Evolutionary conservation across 768 basidiomycete species (phyloP), one percentile per base, ranked within the genome.

Genomic region (Rossbeevera mucosa): DNA sequence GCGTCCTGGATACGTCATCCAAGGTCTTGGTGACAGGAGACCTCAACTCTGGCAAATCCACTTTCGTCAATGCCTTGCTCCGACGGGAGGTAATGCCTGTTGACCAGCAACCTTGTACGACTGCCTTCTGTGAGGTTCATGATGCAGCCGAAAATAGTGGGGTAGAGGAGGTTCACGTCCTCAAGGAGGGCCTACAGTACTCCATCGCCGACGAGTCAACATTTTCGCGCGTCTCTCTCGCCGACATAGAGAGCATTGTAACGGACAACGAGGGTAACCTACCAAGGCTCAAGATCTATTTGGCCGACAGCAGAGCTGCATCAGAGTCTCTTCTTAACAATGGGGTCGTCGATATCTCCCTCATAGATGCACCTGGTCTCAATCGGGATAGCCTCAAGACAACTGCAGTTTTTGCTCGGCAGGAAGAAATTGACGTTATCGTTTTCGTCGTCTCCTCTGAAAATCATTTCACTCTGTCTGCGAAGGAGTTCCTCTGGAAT

Each of bases 21-120:
- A 92, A 96, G 68, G 93, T 99, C 46, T 83, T 99, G 57, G 93
- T 99, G 53, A 98, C 96, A 21, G 96, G 96, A 54, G 96, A 99
- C 67, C 79, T 99, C 53, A 99, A 99, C 68, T 89, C 96, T 30
- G 96, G 96, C 62, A 99, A 99, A 72, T 96, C 94, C 18, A 98
- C 96, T 0, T 91, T 99, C 66, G 92, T 99, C 66, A 99, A 99
- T 64, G 91, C 95, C 5, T 76, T 99, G 29, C 82, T 99, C 5
- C 79, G 93, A 43, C 80, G 93, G 6, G 83, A 91, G 64, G 84
- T 96, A 41, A 91, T 99, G 88, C 94, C 96, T 7, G 86, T 94
- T 54, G 96, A 99, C 70, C 94, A 99, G 66, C 96, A 98, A 67
- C 96, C 96, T 3, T 91, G 94, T 69, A 99, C 96, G 0, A 93